Base-by-base conservation (phyloP, 306 rosid species). In the Glycine latifolia region DNA sequence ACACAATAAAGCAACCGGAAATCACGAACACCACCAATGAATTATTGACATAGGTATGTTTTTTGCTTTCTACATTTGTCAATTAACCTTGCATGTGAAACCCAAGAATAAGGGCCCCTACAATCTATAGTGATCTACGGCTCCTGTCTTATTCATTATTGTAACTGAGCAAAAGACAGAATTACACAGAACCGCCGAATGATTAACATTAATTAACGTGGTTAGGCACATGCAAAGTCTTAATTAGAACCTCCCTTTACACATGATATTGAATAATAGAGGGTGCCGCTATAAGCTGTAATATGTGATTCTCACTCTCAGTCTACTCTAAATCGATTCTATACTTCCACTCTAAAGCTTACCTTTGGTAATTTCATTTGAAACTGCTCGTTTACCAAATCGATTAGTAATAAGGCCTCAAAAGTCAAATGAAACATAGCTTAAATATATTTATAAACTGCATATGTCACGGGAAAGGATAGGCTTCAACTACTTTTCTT, bases 1-100 rank as follows among this genome's bases (percentile, higher is more conserved):
- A 54, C 48, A 50, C 7, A 20, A 77, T 43, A 75, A 77, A 78
- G 81, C n/a, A 65, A 81, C 76, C 62, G 80, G 16, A 55, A 74
- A 75, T 75, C 76, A 75, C 62, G 80, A 81, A 74, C 68, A 66
- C 13, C 54, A 35, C 39, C 52, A 11, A 11, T 35, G 71, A 71
- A 50, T 80, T 80, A 72, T 81, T 63, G 79, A 11, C 37, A 65
- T 37, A 71, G 65, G 31, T 52, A 71, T 11, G 43, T 72, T 11
- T 43, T 56, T 56, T 43, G 62, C 63, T 33, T 69, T 46, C 60
- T 56, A 10, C 3, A 52, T 26, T 53, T 81, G 63, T 20, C 17
- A 47, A 73, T 62, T 81, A 63, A 14, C 14, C 13, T 16, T 33
- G 44, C 81, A 74, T 55, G 70, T 81, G 80, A 81, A 74, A 52